These are phyloP conservation scores for Lasiosphaeria hispida DNA, from an alignment of 495 filamentous ascomycete species.

Conservation along the genomic window DNA sequence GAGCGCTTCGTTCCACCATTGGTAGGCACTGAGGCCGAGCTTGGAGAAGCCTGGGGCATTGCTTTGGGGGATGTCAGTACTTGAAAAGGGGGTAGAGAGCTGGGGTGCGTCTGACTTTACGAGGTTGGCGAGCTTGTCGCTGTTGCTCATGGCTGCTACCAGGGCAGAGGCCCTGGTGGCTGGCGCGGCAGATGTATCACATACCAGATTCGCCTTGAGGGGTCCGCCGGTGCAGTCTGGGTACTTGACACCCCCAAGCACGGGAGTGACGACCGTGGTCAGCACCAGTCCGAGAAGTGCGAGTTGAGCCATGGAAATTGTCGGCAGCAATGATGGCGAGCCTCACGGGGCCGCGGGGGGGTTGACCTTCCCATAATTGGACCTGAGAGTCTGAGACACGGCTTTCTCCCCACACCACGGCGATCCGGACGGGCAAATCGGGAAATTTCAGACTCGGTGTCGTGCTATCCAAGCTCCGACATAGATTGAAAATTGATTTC, in stretches of 20 bases:
- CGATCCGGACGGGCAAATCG: neutral
- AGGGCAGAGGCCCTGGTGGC: conserved; percentile 44
- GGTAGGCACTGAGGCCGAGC: conserved; percentile 42
- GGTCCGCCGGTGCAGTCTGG: conserved; percentile 37
- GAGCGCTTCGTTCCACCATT: conserved; percentile 55
- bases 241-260: conserved; percentile 14
- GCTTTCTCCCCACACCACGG: no score
- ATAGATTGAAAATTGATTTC: neutral
- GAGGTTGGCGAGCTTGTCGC: conserved; percentile 42
- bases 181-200: conserved; percentile 43
- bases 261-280: neutral
- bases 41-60: conserved; percentile 34
- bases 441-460: neutral
- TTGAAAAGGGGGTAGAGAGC: neutral
- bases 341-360: neutral
- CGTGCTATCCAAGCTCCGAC: neutral
- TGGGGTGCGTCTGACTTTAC: conserved; percentile 29
- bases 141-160: conserved; percentile 40
- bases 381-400: no score
- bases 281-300: neutral
- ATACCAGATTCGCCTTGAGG: conserved; percentile 41
- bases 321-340: neutral
- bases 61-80: conserved; percentile 15
- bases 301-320: neutral
- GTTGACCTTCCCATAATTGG: no score